Percentiles rank a stretch among this genome's conserved stretches.
These are phyloP conservation scores for Phytopythium helicoides DNA, from an alignment of 352 stramenopile genomes.

Conservation along the genomic window DNA sequence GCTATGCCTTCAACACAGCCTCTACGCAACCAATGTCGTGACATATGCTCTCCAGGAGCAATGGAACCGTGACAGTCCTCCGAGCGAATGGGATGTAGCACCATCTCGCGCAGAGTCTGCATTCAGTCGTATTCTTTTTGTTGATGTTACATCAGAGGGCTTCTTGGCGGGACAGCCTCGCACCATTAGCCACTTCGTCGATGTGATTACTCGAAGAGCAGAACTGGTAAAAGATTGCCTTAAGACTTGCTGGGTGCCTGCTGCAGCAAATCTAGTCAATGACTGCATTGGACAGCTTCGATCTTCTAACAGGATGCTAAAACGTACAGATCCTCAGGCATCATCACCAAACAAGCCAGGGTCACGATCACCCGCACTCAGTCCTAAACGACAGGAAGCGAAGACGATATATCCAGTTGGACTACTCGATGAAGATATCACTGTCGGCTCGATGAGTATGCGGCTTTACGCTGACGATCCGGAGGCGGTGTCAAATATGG, in stretches of 20 bases:
- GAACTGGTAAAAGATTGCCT: slow-evolving; percentile 86
- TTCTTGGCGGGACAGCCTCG: slow-evolving; percentile 77
- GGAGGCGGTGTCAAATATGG: slow-evolving; percentile 41
- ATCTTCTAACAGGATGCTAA: neutral
- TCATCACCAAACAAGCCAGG: neutral
- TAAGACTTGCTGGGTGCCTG: slow-evolving; percentile 79
- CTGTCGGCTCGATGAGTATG: slow-evolving; percentile 1
- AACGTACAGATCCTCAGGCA: neutral
- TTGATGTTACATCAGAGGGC: slow-evolving; percentile 60
- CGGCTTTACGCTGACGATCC: slow-evolving; percentile 25
- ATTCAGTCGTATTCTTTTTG: slow-evolving; percentile 80
- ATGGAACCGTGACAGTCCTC: slow-evolving; percentile 75
- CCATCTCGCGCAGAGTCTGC: slow-evolving; percentile 24
- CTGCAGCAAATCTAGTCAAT: slow-evolving; percentile 65
- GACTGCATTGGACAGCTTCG: slow-evolving; percentile 52
- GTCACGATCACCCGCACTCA: neutral
- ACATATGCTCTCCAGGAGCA: slow-evolving; percentile 88
- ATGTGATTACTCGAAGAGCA: slow-evolving; percentile 69
- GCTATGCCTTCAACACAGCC: slow-evolving; percentile 39
- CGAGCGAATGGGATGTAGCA: slow-evolving; percentile 70
- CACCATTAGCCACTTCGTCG: slow-evolving; percentile 84
- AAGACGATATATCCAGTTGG: neutral
- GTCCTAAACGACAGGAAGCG: slow-evolving; percentile 3
- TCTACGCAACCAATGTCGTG: slow-evolving; percentile 78
- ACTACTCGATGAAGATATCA: neutral